Base-by-base conservation (phyloP, 1,284 basidiomycete genomes). In the Nidula niveotomentosa region DNA sequence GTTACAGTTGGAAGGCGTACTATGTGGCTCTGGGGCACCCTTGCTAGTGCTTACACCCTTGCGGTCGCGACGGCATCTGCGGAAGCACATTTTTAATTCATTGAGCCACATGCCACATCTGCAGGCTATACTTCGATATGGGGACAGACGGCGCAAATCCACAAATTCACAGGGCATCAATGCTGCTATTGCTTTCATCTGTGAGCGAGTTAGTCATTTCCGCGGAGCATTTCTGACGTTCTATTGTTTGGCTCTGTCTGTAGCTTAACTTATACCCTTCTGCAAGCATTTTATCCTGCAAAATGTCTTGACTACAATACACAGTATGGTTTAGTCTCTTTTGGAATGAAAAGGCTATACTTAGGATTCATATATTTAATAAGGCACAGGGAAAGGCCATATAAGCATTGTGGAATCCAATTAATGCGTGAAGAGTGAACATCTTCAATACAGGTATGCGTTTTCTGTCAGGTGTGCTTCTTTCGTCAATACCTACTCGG, bases 351-450 rank as follows among this genome's bases (percentile, higher is more conserved):
- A 30, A 30, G 30, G 30, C 30, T 30, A 30, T 30, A 30, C 30
- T 30, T 30, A 30, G 30, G 36, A 9, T 37, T 34, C 41, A 17
- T 51, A 9, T 39, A 12, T 13, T 50, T 30, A 47, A 6, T 39
- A 73, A 75, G 52, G 83, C 83, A 6, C 85, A 85, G 63, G 84
- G 84, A 56, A 82, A 84, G 74, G 77, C 76, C 7, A 57, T 76
- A 68, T 75, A 57, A 58, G 70, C 58, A 36, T n/a, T 49, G 33
- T 33, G 5, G 34, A 47, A 30, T 5, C 30, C 30, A 5, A 30
- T 30, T 17, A n/a, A 47, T 47, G 45, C 45, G 12, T 13, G 2
- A 13, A 33, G 12, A 48, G 18, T n/a, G 8, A 41, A 9, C 12
- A 47, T 9, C 4, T 43, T 39, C 39, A 17, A 44, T 41, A 51